Evolutionary conservation across 78 protist species (phyloP), one percentile per base, ranked within the genome.

Genomic region (Anaeramoeba flamelloides): DNA sequence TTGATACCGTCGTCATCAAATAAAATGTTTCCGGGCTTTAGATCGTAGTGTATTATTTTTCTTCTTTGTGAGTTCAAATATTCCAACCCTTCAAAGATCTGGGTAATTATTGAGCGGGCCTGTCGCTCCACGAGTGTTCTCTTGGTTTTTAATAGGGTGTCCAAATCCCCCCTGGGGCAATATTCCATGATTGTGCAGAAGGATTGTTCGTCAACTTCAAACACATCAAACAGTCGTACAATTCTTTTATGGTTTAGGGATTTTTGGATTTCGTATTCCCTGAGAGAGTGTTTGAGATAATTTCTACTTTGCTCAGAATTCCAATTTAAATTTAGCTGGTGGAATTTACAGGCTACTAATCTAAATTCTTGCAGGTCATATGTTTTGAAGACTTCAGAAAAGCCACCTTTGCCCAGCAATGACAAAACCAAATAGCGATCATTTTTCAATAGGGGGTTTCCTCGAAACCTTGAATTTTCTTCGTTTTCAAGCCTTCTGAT

Each of bases 271-370:
- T 89, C 33, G 64, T 64, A 77, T 84, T 94, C 97, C 12, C 97
- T 79, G 40, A n/a, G 8, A 12, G 91, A 92, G 38, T 93, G 96
- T 39, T 83, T 38, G 1, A 39, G 32, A 69, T 84, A 86, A 41
- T 31, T 69, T 31, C 37, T 38, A 74, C 88, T 88, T 53, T 84
- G 78, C 78, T 41, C 84, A 0, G 69, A 87, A 1, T 75, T 1
- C 97, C 96, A 93, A 30, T 38, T 33, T 1, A 8, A 31, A 40
- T 83, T 74, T 64, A 94, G 37, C 26, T 82, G 90, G 84, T 94
- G 97, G 1, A 94, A 76, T 87, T 94, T 94, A 82, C 95, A 91
- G 0, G 96, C 95, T 30, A 92, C 96, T 1, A 64, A 0, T 26
- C 65, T 32, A 31, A 2, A 1, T 31, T 80, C 81, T 8, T 17